Base-by-base conservation (phyloP, 768 basidiomycete genomes). In the Leucocoprinus birnbaumii region DNA sequence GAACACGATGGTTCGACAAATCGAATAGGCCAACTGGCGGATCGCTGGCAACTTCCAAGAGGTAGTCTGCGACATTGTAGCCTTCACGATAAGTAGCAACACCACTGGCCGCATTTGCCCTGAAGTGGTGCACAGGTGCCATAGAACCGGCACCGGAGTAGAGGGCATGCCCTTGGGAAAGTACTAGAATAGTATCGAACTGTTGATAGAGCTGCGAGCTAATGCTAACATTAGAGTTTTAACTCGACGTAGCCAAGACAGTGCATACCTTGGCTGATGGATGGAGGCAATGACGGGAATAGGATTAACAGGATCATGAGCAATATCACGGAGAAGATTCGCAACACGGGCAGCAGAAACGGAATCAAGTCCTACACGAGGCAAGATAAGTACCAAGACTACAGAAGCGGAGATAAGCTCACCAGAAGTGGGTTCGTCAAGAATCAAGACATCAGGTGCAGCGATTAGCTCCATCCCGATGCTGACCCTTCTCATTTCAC, bases 51-150 rank as follows among this genome's bases (percentile, higher is more conserved):
- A 98, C 79, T 60, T 97, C 94, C 19, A 98, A 77, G 10, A 97
- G 79, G 63, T 95, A 91, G 66, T 98, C 95, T 0, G 95, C 94
- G 16, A 95, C 81, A 62, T 97, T 97, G 72, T 95, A 94, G 0
- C 91, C 93, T 47, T 84, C 77, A 7, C 82, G 87, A 63, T 85
- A 92, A 9, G 79, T 71, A 6, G 71, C 73, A 3, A 79, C 70
- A 3, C 69, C 64, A 1, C 62, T 68, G 3, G 70, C 59, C 4
- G 79, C 77, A 21, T 72, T 67, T 19, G 61, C 70, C 1, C 80
- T 74, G 63, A 95, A 90, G 65, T 89, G 78, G 10, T 82, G 79
- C 0, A 79, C 81, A 0, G 94, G 91, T 0, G 79, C 77, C 53
- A 86, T 80, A 0, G 81, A 80, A 2, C 94, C 94, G 0, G 82